These are phyloP conservation scores for Stagonosporopsis cucurbitacearum DNA, from an alignment of 2,329 filamentous ascomycete species.

Conservation along the genomic window DNA sequence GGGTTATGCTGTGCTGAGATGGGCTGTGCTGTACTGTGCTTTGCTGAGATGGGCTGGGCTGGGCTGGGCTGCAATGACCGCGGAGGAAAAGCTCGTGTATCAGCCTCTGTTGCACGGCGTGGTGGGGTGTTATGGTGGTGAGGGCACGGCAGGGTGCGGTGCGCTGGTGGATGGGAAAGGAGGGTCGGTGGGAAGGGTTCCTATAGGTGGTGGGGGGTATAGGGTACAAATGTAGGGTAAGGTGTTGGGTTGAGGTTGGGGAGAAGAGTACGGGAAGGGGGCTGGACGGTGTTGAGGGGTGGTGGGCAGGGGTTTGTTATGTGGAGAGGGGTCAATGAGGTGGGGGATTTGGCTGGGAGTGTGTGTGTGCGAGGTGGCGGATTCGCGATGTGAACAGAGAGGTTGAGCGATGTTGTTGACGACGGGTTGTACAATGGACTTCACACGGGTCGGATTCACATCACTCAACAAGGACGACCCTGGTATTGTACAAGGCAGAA, in stretches of 20 bases:
- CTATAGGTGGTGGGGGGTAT: neutral
- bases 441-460: neutral
- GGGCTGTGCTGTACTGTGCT: neutral
- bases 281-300: neutral
- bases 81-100: neutral
- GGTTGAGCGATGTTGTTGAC: neutral
- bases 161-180: neutral
- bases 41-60: too few relatives aligned
- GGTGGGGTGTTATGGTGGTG: neutral
- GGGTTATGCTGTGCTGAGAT: too few relatives aligned
- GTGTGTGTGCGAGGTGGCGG: neutral
- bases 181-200: neutral
- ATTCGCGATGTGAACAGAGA: neutral
- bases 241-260: neutral
- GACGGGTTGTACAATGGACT: neutral
- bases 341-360: neutral
- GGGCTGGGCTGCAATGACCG: neutral
- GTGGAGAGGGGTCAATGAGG: neutral
- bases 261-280: neutral
- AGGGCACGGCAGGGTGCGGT: neutral
- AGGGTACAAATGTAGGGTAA: neutral
- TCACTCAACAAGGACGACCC: constrained; percentile 2
- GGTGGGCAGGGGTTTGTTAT: neutral
- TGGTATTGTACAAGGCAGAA: neutral
- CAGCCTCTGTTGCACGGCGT: constrained; percentile 6